phyloP scores from a whole-genome alignment of 2,329 filamentous ascomycete genomes.

The Seiridium cupressi region DNA sequence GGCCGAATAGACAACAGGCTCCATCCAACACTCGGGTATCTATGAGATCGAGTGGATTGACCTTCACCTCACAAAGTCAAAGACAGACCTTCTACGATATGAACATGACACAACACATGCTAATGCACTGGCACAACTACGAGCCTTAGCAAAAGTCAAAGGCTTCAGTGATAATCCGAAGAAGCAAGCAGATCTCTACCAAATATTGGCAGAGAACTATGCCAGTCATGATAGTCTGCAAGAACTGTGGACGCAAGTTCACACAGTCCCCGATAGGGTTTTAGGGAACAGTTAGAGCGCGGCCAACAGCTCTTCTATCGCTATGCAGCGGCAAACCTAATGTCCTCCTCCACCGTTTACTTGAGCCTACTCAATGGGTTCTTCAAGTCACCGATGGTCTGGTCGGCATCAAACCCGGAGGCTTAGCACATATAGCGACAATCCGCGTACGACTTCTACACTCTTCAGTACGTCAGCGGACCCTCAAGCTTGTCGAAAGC shows the following conservation, averaged over 20 bases:
- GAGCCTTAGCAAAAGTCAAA: constrained; percentile 9
- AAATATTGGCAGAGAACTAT: constrained; percentile 9
- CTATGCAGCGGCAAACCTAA: constrained; percentile 60
- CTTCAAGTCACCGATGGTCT: constrained; percentile 61
- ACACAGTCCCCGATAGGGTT: constrained; percentile 62
- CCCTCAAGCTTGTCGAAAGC: constrained; percentile 52
- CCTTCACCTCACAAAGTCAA: neutral
- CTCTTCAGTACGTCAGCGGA: constrained; percentile 60
- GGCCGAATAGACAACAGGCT: neutral
- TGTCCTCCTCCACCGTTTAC: constrained; percentile 57
- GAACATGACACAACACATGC: constrained; percentile 8
- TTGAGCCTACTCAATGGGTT: constrained; percentile 38
- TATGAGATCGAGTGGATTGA: neutral
- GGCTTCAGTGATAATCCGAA: constrained; percentile 10
- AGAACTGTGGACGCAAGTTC: constrained; percentile 56
- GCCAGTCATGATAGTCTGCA: constrained; percentile 3
- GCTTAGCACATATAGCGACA: constrained; percentile 58
- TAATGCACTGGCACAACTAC: constrained; percentile 8
- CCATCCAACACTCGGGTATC: neutral
- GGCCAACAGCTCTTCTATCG: constrained; percentile 65
- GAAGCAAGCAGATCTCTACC: constrained; percentile 12
- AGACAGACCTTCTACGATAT: constrained; percentile 9
- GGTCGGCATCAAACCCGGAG: constrained; percentile 58
- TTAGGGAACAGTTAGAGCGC: constrained; percentile 62
- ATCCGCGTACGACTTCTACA: constrained; percentile 66